Percentiles rank a stretch among this genome's conserved stretches.
These are phyloP conservation scores for Gnetum montanum DNA, from an alignment of 75 land plant genomes.

Conservation along the genomic window DNA sequence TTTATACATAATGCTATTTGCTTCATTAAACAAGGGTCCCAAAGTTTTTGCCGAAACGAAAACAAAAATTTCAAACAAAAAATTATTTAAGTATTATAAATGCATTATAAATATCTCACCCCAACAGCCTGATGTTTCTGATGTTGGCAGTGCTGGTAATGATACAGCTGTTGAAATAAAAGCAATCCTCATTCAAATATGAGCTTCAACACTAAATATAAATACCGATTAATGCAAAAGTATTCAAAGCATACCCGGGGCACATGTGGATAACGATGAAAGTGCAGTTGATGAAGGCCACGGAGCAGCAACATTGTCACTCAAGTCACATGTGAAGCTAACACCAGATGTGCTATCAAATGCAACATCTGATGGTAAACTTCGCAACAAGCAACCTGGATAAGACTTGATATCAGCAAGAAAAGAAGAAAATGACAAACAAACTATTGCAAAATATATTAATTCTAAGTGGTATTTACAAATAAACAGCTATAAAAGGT, in stretches of 20 bases:
- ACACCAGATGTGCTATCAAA: slow-evolving; percentile 61
- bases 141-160: slow-evolving; percentile 46
- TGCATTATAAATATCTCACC: slow-evolving; percentile 16
- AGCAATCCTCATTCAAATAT: background rate
- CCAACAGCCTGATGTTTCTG: slow-evolving; percentile 12
- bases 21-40: too few species aligned
- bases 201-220: too few species aligned
- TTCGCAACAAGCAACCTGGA: slow-evolving; percentile 87
- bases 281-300: slow-evolving; percentile 72
- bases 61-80: too few species aligned
- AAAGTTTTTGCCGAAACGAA: too few species aligned
- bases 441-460: background rate
- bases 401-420: background rate
- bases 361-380: slow-evolving; percentile 76
- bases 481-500: background rate
- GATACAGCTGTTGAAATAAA: slow-evolving; percentile 39
- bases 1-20: too few species aligned
- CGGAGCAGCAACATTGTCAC: slow-evolving; percentile 92
- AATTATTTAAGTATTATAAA: background rate
- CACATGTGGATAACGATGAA: slow-evolving; percentile 66
- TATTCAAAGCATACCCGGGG: slow-evolving; percentile 38
- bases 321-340: slow-evolving; percentile 82
- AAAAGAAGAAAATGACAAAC: background rate
- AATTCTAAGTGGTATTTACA: too few species aligned
- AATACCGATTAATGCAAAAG: background rate